Conservation (phyloP, 345 rosid species). For the Ailanthus altissimus region DNA sequence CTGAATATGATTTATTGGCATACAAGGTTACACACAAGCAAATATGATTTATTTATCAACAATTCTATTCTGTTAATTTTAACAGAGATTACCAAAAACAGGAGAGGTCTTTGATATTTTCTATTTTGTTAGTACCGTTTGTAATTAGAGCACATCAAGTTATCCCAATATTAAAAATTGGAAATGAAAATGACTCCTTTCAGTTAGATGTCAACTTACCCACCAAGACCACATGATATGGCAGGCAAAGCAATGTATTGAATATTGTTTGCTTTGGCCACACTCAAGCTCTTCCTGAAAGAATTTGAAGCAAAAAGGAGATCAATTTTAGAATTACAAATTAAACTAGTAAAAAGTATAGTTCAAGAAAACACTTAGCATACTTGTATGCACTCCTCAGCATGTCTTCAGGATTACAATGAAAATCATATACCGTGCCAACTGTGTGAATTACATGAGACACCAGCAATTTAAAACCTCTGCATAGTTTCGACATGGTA, state of each 20-base stretch:
- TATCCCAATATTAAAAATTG: neutral
- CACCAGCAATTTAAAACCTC: constrained; percentile 72
- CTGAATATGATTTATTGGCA: no score
- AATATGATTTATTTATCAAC: no score
- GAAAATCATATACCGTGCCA: constrained; percentile 62
- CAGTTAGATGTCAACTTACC: constrained; percentile 5
- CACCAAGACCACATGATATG: constrained; percentile 61
- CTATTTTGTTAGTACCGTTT: neutral
- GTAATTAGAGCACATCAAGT: neutral
- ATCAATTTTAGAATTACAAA: constrained; percentile 3
- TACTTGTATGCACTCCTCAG: constrained; percentile 67
- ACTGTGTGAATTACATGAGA: constrained; percentile 76
- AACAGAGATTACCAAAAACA: neutral
- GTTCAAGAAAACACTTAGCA: neutral
- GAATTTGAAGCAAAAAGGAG: constrained; percentile 9
- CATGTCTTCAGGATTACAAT: constrained; percentile 49
- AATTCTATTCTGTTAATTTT: neutral
- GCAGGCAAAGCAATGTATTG: constrained; percentile 85
- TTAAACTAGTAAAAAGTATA: neutral
- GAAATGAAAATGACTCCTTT: neutral
- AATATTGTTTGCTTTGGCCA: constrained; percentile 69
- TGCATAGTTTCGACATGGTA: constrained; percentile 35
- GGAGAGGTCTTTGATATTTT: neutral
- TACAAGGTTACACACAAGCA: no score
- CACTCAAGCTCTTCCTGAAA: constrained; percentile 62